Base-by-base conservation (phyloP, 257 asterid species). In the Marsdenia floribunda region DNA sequence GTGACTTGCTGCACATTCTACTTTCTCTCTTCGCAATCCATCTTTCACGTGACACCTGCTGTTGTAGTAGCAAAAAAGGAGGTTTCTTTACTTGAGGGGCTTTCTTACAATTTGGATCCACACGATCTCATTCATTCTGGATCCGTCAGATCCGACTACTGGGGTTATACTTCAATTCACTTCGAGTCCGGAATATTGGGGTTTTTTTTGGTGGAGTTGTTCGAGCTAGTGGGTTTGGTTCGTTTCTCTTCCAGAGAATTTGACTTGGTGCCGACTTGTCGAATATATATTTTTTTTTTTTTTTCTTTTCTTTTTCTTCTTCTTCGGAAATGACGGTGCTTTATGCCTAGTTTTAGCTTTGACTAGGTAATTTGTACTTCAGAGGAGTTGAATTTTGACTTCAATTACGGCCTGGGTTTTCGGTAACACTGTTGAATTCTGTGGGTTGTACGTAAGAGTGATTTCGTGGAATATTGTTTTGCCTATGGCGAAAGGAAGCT, bases 31-130 rank as follows among this genome's bases (percentile, higher is more conserved):
- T 72, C 72, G 73, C 80, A 77, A 83, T 83, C 86, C 80, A 83
- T 80, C 81, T 78, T 82, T 82, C 85, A 82, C 85, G 85, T 82
- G 85, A n/a, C 75, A 35, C 78, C 75, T 73, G 78, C 75, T 73
- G 77, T 44, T 71, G 42, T 42, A 52, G 24, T 33, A 73, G 33
- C 24, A 26, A 42, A 73, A 49, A 59, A 73, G 71, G 65, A 15
- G 63, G 60, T 55, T 55, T 68, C 75, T 58, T 73, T 68, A 60
- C 72, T 78, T 68, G 59, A 49, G 16, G 75, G 50, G 67, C 42
- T 65, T 52, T 22, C 78, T 64, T 65, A 38, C 5, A 50, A 26
- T 67, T 73, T 59, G 82, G 82, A 78, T 78, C 82, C 78, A 40
- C 46, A 52, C 53, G 72, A 78, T 73, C 78, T 68, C 67, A 21